Percentiles rank a stretch among this genome's conserved stretches.
Conservation (phyloP, 2,329 filamentous ascomycete species). For the Pseudocercospora macadamiae region DNA sequence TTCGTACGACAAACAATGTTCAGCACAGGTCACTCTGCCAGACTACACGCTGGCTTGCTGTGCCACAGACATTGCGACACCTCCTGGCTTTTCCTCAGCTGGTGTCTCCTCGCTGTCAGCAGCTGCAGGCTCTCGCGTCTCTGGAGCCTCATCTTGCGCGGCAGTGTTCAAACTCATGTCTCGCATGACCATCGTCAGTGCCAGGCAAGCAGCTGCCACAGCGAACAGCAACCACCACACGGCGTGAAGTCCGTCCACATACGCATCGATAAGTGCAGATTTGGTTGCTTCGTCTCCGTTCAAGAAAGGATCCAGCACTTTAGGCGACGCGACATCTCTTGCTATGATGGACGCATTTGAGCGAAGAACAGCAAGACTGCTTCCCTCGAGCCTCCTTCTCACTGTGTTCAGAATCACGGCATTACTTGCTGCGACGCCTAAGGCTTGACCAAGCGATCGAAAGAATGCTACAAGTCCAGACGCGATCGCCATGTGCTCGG, state of each 20-base stretch:
- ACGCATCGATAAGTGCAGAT: neutral
- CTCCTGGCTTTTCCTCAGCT: too few relatives aligned
- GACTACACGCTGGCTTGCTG: too few relatives aligned
- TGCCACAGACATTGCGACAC: too few relatives aligned
- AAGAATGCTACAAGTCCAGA: constrained; percentile 11
- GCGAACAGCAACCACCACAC: neutral
- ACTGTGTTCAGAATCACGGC: neutral
- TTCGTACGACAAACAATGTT: too few relatives aligned
- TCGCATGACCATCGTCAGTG: neutral
- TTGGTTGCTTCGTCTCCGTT: neutral
- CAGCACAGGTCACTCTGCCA: too few relatives aligned
- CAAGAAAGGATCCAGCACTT: neutral
- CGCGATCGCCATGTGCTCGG: constrained; percentile 14
- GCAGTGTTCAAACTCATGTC: neutral
- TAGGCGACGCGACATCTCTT: neutral
- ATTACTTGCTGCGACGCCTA: constrained; percentile 4
- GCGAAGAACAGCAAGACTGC: neutral
- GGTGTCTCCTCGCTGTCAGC: too few relatives aligned
- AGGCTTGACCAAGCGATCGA: constrained; percentile 12
- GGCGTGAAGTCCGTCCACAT: neutral
- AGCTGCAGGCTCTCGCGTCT: too few relatives aligned
- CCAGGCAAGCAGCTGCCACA: neutral
- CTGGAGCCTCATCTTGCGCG: too few relatives aligned
- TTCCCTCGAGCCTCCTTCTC: neutral
- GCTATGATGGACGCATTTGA: neutral